Evolutionary conservation across 208 protist genomes (phyloP).

Genomic region (Acanthamoeba lenticulata): DNA sequence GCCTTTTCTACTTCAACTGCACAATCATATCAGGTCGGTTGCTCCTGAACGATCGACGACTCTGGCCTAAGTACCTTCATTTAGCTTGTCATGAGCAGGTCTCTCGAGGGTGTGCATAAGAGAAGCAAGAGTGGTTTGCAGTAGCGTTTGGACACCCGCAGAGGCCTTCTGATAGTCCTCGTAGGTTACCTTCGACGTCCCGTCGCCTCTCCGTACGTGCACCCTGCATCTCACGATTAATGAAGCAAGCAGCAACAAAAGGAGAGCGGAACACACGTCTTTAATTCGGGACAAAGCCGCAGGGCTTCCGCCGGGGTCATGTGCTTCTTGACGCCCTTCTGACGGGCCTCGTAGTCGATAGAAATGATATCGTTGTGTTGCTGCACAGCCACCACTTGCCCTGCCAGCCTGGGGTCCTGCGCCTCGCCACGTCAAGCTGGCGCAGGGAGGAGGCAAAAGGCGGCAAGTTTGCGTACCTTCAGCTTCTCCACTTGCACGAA

Average conservation of each 20-base stretch:
- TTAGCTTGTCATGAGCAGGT: neutral
- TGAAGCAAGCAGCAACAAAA: neutral
- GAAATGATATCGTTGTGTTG: conserved; percentile 60
- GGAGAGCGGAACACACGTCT: neutral
- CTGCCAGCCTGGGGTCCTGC: neutral
- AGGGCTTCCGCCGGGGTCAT: conserved; percentile 7
- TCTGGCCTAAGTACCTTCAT: neutral
- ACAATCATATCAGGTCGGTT: neutral
- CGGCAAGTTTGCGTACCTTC: neutral
- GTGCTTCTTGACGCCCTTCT: conserved; percentile 24
- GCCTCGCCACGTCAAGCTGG: too few relatives aligned
- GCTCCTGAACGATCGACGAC: too few relatives aligned
- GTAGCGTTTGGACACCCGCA: neutral
- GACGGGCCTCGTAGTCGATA: neutral
- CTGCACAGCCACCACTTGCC: neutral
- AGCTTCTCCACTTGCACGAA: conserved; percentile 4
- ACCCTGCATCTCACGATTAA: neutral
- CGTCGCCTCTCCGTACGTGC: neutral
- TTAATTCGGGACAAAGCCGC: neutral
- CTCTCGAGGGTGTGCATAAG: neutral
- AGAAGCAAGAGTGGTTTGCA: neutral
- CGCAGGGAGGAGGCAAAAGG: too few relatives aligned
- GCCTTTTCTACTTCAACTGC: conserved; percentile 27
- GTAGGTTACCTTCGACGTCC: conserved; percentile 45
- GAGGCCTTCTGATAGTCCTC: conserved; percentile 55